These are phyloP conservation scores for Pseudomicrostroma phylloplanum DNA, from an alignment of 1,284 basidiomycete species.

Conservation along the genomic window DNA sequence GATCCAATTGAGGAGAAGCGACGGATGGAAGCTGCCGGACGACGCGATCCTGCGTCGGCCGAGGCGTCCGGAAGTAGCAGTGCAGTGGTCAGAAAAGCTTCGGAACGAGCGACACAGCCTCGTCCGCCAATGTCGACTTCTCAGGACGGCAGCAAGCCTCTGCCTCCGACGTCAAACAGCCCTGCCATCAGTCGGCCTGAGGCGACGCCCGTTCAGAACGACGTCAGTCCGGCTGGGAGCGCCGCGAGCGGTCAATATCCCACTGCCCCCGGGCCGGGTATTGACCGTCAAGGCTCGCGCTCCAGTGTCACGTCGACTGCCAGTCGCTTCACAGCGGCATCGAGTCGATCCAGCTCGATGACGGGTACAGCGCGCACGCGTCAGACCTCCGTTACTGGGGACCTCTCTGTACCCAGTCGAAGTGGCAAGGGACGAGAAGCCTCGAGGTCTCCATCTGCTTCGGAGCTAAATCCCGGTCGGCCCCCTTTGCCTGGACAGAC, in stretches of 20 bases:
- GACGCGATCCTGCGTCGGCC: neutral
- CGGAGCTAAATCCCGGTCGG: neutral
- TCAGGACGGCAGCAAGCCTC: neutral
- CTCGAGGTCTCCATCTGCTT: constrained; percentile 1
- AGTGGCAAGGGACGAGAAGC: too few species aligned
- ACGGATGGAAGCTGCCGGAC: constrained; percentile 2
- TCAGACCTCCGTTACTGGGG: neutral
- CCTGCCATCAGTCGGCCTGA: neutral
- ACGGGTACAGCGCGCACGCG: neutral
- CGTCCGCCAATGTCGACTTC: neutral
- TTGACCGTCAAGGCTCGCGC: neutral
- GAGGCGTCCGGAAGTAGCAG: neutral
- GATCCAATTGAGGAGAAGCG: constrained; percentile 7
- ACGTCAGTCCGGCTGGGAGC: neutral
- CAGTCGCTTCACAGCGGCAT: neutral
- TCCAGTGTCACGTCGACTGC: neutral
- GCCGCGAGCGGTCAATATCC: neutral
- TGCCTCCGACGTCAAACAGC: too few species aligned
- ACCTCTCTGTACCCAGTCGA: too few species aligned
- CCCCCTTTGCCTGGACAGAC: constrained; percentile 10
- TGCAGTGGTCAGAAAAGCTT: neutral
- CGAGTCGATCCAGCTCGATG: neutral
- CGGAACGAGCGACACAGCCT: neutral
- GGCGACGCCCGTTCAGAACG: neutral
- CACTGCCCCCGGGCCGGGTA: neutral